Evolutionary conservation across 371 early-diverging fungal species (phyloP).

Genomic region (Blakeslea trispora): DNA sequence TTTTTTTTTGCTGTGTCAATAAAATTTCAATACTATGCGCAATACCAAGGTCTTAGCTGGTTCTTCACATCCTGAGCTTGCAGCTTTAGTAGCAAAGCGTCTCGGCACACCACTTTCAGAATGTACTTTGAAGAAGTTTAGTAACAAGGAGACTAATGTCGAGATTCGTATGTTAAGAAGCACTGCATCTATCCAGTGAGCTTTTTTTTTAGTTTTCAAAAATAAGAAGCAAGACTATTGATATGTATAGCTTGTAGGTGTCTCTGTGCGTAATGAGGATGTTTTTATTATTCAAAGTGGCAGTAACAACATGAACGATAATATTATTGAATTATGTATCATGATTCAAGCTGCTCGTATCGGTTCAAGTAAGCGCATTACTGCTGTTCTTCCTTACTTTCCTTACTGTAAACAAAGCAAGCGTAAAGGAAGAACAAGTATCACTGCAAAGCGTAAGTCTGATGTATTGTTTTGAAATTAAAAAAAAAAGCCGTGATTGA

Average conservation of each 20-base stretch:
- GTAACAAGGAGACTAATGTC: conserved; percentile 74
- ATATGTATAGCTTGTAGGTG: conserved; percentile 51
- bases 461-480: neutral
- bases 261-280: conserved; percentile 93
- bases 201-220: neutral
- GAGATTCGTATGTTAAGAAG: conserved; percentile 52
- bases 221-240: no score
- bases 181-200: no score
- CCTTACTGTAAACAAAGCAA: conserved; percentile 97
- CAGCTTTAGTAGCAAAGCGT: conserved; percentile 75
- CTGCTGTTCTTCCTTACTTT: conserved; percentile 92
- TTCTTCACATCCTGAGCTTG: conserved; percentile 92
- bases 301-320: conserved; percentile 88
- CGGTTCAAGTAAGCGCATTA: conserved; percentile 87
- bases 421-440: conserved; percentile 95
- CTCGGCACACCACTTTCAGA: conserved; percentile 80
- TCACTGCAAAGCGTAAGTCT: conserved; percentile 89
- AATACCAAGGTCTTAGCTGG: conserved; percentile 93
- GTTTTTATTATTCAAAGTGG: conserved; percentile 98
- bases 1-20: no score
- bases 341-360: conserved; percentile 95
- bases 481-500: neutral
- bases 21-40: conserved; percentile 54
- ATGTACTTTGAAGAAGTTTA: conserved; percentile 72
- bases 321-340: conserved; percentile 94